Base-by-base conservation (phyloP, 257 asterid species). In the Gardenia jasminoides region DNA sequence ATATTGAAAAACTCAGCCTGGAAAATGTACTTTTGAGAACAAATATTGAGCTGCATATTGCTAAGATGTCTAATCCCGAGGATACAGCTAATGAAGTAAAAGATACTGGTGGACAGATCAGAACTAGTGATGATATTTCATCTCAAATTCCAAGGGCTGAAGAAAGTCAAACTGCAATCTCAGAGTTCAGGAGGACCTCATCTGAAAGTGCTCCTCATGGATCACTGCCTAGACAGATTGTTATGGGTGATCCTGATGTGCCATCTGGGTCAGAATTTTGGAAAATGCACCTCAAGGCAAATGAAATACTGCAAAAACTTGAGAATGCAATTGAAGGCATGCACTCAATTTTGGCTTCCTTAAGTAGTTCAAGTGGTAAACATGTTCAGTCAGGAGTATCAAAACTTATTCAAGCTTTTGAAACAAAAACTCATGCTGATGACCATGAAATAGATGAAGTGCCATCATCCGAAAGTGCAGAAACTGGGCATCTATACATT, bases 391-490 rank as follows among this genome's bases (percentile, higher is more conserved):
- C 94, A 81, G 92, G 89, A 85, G 95, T 94, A 76, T 94, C 97
- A 62, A 89, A 83, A 84, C 91, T 94, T 86, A 93, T 93, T 88
- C 94, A 93, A 69, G 92, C 97, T 82, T 95, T 93, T 82, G 99
- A 93, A 91, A 64, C 92, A 61, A 92, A 90, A 78, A 76, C 64
- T 73, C 83, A 85, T 6, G 75, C 79, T 68, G 95, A 91, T 78
- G 97, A 89, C 81, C 79, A 82, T 72, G 93, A 89, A 47, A 39
- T 80, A 59, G 90, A 83, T 81, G 89, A 88, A 71, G 31, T 83
- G 75, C 77, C 78, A 75, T 52, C 84, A 16, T 65, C 87, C 50
- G 97, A 77, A 78, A 81, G 79, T 82, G 89, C 58, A 75, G 74
- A 78, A 61, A 76, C 84, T 75, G 90, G 66, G 61, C 94, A 87